Percentiles rank a stretch among this genome's conserved stretches.
phyloP scores from a whole-genome alignment of 2,329 filamentous ascomycete genomes.

The Podosphaera xanthii region DNA sequence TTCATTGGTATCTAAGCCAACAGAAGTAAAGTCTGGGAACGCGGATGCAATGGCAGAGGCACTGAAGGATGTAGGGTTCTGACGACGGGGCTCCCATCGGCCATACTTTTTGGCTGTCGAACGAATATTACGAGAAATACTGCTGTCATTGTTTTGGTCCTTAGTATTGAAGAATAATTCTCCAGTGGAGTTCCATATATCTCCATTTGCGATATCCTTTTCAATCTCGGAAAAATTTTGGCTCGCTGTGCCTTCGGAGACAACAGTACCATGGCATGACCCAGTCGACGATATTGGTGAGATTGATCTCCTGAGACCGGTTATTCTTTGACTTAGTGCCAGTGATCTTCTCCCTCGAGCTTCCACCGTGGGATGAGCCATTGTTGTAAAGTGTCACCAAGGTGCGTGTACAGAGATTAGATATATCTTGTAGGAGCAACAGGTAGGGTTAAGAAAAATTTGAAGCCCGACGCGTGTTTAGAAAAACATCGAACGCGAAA shows the following conservation, averaged over 20 bases:
- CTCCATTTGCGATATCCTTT: not conserved
- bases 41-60: constrained; percentile 21
- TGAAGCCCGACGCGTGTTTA: too few species aligned
- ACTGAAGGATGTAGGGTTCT: constrained; percentile 19
- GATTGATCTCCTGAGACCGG: not conserved
- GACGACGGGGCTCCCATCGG: constrained; percentile 13
- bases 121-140: not conserved
- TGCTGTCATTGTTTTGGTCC: not conserved
- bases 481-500: too few species aligned
- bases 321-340: not conserved
- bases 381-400: not conserved
- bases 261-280: constrained; percentile 2
- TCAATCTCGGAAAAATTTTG: not conserved
- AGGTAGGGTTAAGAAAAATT: too few species aligned
- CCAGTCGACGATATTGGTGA: constrained; percentile 2
- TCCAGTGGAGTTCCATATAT: constrained; percentile 1
- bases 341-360: not conserved
- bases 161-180: not conserved
- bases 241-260: not conserved
- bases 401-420: not conserved
- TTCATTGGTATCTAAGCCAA: constrained; percentile 26
- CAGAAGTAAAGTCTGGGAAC: constrained; percentile 23
- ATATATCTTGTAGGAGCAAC: too few species aligned
- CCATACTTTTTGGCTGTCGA: constrained; percentile 14
- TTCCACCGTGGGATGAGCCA: not conserved